A percentile compares a stretch with the other conserved stretches of the same genome.
Conservation (phyloP, 1,284 basidiomycete genomes). For the Apiotrichum siamense region DNA sequence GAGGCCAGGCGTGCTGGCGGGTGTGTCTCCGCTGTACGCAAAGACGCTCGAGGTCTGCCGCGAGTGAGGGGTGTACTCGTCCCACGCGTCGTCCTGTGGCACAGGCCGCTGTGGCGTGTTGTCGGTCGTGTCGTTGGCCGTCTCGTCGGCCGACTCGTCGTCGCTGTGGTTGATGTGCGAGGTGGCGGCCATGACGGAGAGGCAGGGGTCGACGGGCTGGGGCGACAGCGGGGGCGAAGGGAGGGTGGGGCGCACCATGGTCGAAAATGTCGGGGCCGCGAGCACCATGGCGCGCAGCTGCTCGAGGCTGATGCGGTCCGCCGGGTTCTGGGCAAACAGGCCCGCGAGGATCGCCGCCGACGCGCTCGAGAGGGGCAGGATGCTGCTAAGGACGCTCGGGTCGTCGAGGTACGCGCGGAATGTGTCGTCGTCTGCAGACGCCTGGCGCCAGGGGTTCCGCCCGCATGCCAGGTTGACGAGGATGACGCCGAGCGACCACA, state of each 20-base stretch:
- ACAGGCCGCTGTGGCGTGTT: too few relatives aligned
- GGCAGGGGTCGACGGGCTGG: not conserved
- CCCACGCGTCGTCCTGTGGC: too few relatives aligned
- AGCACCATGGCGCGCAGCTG: slow-evolving; percentile 59
- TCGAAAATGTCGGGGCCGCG: slow-evolving; percentile 61
- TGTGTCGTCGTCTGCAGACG: slow-evolving; percentile 63
- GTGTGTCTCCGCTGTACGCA: not conserved
- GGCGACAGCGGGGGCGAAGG: not conserved
- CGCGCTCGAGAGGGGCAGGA: slow-evolving; percentile 58
- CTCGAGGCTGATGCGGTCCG: slow-evolving; percentile 55
- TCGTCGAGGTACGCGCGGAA: slow-evolving; percentile 65
- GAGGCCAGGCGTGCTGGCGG: slow-evolving; percentile 6
- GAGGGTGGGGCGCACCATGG: not conserved
- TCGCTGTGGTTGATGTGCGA: not conserved
- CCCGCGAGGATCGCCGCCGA: slow-evolving; percentile 55
- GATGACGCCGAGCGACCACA: slow-evolving; percentile 90
- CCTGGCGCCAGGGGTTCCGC: slow-evolving; percentile 80
- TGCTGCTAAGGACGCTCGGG: slow-evolving; percentile 61
- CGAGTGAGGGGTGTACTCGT: not conserved
- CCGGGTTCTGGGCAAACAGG: slow-evolving; percentile 55
- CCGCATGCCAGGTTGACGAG: slow-evolving; percentile 87
- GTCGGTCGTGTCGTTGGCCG: not conserved
- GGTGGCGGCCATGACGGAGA: not conserved
- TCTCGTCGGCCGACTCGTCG: not conserved
- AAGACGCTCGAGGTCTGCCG: not conserved